Evolutionary conservation across 2,329 filamentous ascomycete genomes (phyloP).

Genomic region (Diplodia sapinea): DNA sequence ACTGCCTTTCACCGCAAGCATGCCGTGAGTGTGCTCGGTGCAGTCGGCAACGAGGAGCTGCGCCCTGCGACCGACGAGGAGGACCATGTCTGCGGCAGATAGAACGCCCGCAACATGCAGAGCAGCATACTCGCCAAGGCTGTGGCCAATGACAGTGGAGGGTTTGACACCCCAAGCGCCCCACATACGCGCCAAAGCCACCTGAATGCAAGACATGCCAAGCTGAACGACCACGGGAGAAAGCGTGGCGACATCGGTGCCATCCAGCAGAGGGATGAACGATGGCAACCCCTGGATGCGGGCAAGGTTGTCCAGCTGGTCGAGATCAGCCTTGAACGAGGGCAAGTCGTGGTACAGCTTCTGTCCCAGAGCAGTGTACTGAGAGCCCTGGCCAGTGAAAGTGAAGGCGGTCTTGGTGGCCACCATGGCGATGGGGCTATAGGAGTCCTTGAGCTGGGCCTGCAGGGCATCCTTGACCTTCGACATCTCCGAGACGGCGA

Average conservation of each 20-base stretch:
- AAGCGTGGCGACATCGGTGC: constrained; percentile 55
- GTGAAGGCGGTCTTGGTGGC: constrained; percentile 58
- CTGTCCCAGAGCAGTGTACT: constrained; percentile 59
- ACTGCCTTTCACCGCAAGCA: constrained; percentile 64
- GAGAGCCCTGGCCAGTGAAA: constrained; percentile 60
- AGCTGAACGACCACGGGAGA: constrained; percentile 60
- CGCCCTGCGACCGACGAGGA: constrained; percentile 72
- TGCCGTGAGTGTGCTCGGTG: constrained; percentile 68
- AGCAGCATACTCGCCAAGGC: constrained; percentile 75
- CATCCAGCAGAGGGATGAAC: constrained; percentile 56
- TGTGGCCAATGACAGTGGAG: constrained; percentile 61
- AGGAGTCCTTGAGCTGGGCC: constrained; percentile 56
- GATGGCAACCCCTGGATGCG: constrained; percentile 56
- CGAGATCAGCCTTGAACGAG: constrained; percentile 56
- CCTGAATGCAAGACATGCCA: constrained; percentile 60
- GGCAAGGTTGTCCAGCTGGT: constrained; percentile 56
- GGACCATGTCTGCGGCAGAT: constrained; percentile 72
- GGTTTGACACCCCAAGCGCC: constrained; percentile 61
- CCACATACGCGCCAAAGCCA: constrained; percentile 61
- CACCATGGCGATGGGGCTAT: constrained; percentile 60
- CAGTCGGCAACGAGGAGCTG: constrained; percentile 69
- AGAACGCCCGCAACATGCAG: constrained; percentile 73
- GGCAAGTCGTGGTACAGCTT: constrained; percentile 57
- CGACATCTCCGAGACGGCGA: constrained; percentile 54
- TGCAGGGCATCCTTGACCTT: constrained; percentile 55